These are phyloP conservation scores for Monilinia laxa DNA, from an alignment of 2,329 filamentous ascomycete genomes.

Conservation along the genomic window DNA sequence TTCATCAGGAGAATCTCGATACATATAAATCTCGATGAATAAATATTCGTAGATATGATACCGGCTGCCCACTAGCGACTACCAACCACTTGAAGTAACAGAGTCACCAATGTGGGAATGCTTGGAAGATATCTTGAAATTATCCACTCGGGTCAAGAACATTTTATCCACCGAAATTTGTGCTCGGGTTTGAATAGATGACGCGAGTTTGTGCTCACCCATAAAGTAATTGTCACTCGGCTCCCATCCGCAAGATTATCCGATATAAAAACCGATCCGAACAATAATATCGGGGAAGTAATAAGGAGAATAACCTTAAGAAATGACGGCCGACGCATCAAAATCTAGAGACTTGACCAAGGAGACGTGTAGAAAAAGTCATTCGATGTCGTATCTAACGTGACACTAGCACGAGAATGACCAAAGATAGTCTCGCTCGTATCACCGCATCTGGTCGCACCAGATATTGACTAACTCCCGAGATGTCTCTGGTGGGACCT, in stretches of 20 bases:
- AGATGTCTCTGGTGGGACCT: not conserved
- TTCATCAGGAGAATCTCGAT: not conserved
- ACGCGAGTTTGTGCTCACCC: not conserved
- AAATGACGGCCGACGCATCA: not conserved
- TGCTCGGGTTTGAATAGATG: not conserved
- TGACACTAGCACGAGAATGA: conserved; percentile 10
- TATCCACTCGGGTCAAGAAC: not conserved
- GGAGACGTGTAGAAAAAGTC: not conserved
- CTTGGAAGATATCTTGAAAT: not conserved
- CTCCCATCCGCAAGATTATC: not conserved
- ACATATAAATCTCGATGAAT: not conserved
- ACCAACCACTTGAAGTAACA: too few relatives aligned
- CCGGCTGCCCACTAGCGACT: too few relatives aligned
- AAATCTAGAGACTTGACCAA: not conserved
- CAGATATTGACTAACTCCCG: conserved; percentile 3
- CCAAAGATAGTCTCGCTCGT: not conserved
- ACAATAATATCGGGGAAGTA: conserved; percentile 7
- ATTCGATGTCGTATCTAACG: conserved; percentile 2
- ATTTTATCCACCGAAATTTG: not conserved
- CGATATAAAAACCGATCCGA: not conserved
- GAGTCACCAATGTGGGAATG: too few relatives aligned
- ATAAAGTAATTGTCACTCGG: too few relatives aligned
- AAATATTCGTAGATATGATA: too few relatives aligned
- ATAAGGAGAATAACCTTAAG: not conserved
- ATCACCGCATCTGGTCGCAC: not conserved